These are phyloP conservation scores for Lasiosphaeris hirsuta DNA, from an alignment of 495 filamentous ascomycete genomes.

Conservation along the genomic window DNA sequence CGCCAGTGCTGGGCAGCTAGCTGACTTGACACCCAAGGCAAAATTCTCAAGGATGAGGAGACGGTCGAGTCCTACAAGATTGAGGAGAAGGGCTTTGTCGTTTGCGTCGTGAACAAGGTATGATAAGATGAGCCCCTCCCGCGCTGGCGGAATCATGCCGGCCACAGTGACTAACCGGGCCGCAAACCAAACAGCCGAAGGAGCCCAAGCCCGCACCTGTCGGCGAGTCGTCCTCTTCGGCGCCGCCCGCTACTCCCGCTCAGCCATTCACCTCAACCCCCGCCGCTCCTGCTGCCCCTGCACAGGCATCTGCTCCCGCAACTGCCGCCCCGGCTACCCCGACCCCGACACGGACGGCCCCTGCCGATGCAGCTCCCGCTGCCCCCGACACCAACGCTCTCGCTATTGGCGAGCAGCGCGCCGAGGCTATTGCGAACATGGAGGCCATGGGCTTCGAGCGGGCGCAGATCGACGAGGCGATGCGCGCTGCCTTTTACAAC, in stretches of 20 bases:
- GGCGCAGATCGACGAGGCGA: constrained; percentile 82
- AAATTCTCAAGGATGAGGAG: constrained; percentile 95
- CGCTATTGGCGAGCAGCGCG: constrained; percentile 75
- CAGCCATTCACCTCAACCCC: constrained; percentile 59
- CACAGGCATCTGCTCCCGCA: constrained; percentile 50
- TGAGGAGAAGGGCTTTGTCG: constrained; percentile 98
- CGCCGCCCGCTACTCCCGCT: constrained; percentile 66
- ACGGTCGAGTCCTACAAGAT: constrained; percentile 95
- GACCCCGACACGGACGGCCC: constrained; percentile 44
- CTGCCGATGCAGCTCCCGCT: constrained; percentile 40
- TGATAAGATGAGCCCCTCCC: background rate
- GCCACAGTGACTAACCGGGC: background rate
- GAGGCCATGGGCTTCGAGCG: constrained; percentile 93
- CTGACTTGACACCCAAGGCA: constrained; percentile 55
- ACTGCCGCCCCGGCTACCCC: constrained; percentile 70
- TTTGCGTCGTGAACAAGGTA: constrained; percentile 97
- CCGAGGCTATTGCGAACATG: constrained; percentile 89
- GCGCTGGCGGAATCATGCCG: constrained; percentile 8
- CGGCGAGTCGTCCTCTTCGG: constrained; percentile 46
- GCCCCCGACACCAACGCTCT: constrained; percentile 69
- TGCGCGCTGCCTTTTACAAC: constrained; percentile 95
- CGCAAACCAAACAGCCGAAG: constrained; percentile 9
- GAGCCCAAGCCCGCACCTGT: constrained; percentile 47
- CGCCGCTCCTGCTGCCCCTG: constrained; percentile 56
- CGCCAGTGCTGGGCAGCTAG: background rate